Base-by-base conservation (phyloP, 1,139 yeast genomes). In the Meyerozyma elateridarum region DNA sequence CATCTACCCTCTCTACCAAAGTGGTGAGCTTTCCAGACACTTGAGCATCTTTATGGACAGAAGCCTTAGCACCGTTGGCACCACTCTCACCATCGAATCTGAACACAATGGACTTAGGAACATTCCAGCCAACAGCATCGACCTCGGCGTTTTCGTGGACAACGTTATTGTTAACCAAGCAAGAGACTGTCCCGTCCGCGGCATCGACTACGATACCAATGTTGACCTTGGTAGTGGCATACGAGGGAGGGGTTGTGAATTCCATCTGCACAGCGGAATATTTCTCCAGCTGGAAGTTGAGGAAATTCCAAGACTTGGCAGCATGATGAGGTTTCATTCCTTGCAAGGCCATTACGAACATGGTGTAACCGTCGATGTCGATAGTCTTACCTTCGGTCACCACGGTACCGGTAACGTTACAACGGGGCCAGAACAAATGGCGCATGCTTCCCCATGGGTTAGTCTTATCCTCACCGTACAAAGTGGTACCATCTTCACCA, bases 321-420 rank as follows among this genome's bases (percentile, higher is more conserved):
- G 96, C 96, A 59, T 91, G 98, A 59, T 91, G 97, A 9, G 98
- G 98, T 61, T 91, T 91, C 97, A 91, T 89, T 40, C 97, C 97
- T 65, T 91, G 98, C 46, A 88, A 64, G n/a, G 98, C 98, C 94
- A 85, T 83, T 31, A 91, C 95, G 55, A 80, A 88, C 95, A 89
- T 83, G 36, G 87, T 77, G 36, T 51, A 64, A 28, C 85, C 87
- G 22, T 73, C 65, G 34, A 76, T 56, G 15, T 59, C 59, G 35
- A 51, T 38, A 36, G 49, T 45, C 35, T 48, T 46, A 14, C 44
- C 33, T 21, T 53, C 52, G 30, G 60, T 56, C 39, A 56, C 60
- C 39, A 91, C 61, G 19, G 75, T 66, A 47, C 98, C 98, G 15
- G 51, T 51, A 29, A 78, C 82, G 11, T 59, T 42, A 56, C 89